Conservation (phyloP, 192 early-diverging fungal genomes). For the Coemansia sp. region DNA sequence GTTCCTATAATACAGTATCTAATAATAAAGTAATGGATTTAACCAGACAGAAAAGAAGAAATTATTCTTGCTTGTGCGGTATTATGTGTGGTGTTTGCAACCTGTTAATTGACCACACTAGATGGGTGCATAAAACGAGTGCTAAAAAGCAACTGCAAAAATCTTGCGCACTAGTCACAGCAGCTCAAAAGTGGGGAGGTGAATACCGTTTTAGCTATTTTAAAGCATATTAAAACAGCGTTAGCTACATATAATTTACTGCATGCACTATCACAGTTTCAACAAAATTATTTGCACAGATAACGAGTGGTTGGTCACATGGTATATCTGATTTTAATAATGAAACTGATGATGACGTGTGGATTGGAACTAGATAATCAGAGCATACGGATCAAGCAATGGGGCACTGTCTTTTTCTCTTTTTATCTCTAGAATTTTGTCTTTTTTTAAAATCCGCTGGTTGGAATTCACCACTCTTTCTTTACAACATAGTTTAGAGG, state of each 20-base stretch:
- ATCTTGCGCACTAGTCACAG: background rate
- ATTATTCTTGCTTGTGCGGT: background rate
- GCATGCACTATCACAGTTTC: background rate
- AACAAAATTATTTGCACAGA: background rate
- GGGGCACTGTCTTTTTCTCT: too few species aligned
- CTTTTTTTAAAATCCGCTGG: too few species aligned
- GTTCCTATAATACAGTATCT: conserved; percentile 14
- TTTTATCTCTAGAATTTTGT: too few species aligned
- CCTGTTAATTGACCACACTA: conserved; percentile 10
- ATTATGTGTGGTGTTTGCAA: conserved; percentile 4
- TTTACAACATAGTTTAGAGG: background rate
- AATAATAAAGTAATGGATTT: background rate
- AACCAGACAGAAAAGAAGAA: conserved; percentile 3
- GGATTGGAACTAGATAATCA: too few species aligned
- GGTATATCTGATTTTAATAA: too few species aligned
- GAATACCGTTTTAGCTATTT: background rate
- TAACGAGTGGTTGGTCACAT: background rate
- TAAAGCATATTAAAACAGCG: background rate
- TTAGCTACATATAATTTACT: background rate
- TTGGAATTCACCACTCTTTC: too few species aligned
- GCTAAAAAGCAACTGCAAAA: background rate
- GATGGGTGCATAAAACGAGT: conserved; percentile 1
- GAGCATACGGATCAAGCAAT: too few species aligned
- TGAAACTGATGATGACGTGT: too few species aligned
- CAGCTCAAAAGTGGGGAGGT: background rate